These are phyloP conservation scores for Backusella sp. DNA, from an alignment of 192 early-diverging fungal species.

Conservation along the genomic window DNA sequence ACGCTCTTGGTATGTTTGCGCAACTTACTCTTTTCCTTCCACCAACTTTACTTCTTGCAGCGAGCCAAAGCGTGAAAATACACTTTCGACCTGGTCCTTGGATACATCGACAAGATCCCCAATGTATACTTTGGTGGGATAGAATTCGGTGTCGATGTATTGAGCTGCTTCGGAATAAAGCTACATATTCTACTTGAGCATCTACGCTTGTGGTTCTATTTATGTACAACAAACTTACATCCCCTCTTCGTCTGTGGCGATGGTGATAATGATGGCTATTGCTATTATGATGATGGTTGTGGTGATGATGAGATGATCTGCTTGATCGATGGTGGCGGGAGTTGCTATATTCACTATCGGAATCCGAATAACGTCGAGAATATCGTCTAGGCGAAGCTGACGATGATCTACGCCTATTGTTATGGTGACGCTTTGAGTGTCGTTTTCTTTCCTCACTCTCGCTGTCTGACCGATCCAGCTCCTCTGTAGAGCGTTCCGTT, in stretches of 20 bases:
- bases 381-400: conserved; percentile 13
- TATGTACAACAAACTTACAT: conserved; percentile 1
- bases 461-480: conserved; percentile 9
- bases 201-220: too few relatives aligned
- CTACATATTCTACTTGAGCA: conserved; percentile 11
- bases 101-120: conserved; percentile 41
- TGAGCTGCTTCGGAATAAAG: conserved; percentile 46
- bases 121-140: conserved; percentile 50
- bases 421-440: neutral
- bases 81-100: conserved; percentile 22
- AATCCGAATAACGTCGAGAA: conserved; percentile 13
- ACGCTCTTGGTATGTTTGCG: neutral
- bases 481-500: conserved; percentile 15
- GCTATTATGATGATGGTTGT: neutral
- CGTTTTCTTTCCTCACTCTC: conserved; percentile 1
- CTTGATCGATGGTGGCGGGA: neutral
- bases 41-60: conserved; percentile 49
- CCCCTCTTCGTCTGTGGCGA: neutral
- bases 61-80: conserved; percentile 45
- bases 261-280: neutral
- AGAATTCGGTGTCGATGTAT: conserved; percentile 52
- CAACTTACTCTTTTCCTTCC: conserved; percentile 43
- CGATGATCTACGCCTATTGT: neutral
- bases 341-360: conserved; percentile 9
- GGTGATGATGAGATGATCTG: neutral